Base-by-base conservation (phyloP, 192 early-diverging fungal species). In the Backusella luteola region DNA sequence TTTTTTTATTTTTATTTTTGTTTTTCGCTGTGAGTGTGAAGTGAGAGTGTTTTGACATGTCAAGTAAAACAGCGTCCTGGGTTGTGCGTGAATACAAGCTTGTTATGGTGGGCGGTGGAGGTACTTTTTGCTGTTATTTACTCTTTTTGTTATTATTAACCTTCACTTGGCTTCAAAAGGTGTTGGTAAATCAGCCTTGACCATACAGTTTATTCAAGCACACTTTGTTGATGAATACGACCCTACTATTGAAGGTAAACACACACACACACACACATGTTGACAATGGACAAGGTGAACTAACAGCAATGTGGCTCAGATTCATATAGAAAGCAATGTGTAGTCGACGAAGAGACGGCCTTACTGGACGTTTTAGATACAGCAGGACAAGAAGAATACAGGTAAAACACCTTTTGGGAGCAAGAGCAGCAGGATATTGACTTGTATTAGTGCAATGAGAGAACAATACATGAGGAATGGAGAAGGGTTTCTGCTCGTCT, bases 381-480 rank as follows among this genome's bases (percentile, higher is more conserved):
- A 7, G 96, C 96, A 17, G 97, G 97, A 32, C 97, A 98, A 80
- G 96, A 97, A 78, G 96, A 97, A 83, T 97, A 96, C 86, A 95
- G 89, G 88, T 93, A 84, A 21, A 38, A 1, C 32, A 32, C 32
- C 32, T 32, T 32, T 32, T 32, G 32, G 32, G 32, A 32, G 32
- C 32, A 32, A 32, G 32, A 32, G 0, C 32, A 32, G 2, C 32
- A 32, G 3, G 32, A 32, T 32, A 32, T 32, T 32, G 32, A 32
- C 32, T 32, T 32, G 32, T 32, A 2, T 32, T 32, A 32, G 89
- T 77, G 93, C 93, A 6, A 93, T 99, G 87, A 88, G 96, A 32
- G 97, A 99, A 83, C 96, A 99, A 84, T 99, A 96, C 89, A 98
- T 98, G 89, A 92, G 95, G 17, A 93, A 94, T 69, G 96, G 97